Conservation (phyloP, 192 early-diverging fungal species). For the Umbelopsis sp. region DNA sequence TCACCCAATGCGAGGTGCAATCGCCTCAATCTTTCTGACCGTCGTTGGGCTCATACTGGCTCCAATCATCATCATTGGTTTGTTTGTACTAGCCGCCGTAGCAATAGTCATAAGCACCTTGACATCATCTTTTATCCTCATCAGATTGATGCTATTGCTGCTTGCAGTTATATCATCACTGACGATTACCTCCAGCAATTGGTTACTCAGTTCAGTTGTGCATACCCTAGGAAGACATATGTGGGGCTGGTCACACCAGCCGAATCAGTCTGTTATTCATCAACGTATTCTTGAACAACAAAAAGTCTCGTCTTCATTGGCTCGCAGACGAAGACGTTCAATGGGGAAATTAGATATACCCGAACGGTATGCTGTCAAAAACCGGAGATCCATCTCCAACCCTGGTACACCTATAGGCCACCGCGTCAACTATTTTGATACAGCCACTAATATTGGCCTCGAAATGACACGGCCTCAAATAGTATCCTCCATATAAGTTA, state of each 20-base stretch:
- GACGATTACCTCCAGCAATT: conserved; percentile 16
- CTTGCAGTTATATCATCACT: conserved; percentile 3
- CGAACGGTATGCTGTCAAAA: not conserved
- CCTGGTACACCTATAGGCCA: not conserved
- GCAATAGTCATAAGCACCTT: conserved; percentile 9
- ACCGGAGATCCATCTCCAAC: conserved; percentile 1
- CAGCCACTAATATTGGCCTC: not conserved
- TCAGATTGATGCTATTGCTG: conserved; percentile 1
- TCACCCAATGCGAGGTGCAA: not conserved
- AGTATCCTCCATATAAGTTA: not conserved
- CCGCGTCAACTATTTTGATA: conserved; percentile 5
- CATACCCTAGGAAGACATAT: not conserved
- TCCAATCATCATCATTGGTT: conserved; percentile 6
- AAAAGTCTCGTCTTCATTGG: conserved; percentile 1
- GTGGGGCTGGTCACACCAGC: conserved; percentile 16
- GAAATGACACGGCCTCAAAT: conserved; percentile 16
- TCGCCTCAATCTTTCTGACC: conserved; percentile 4
- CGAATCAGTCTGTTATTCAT: conserved; percentile 8
- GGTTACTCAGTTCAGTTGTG: conserved; percentile 7
- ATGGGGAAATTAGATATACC: conserved; percentile 12
- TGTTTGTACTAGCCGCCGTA: not conserved
- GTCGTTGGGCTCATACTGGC: not conserved
- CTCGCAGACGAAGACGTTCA: conserved; percentile 5
- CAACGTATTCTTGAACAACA: conserved; percentile 13
- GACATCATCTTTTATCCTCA: conserved; percentile 11